Conservation (phyloP, 2,329 filamentous ascomycete genomes). For the Colletotrichum tamarilloi region DNA sequence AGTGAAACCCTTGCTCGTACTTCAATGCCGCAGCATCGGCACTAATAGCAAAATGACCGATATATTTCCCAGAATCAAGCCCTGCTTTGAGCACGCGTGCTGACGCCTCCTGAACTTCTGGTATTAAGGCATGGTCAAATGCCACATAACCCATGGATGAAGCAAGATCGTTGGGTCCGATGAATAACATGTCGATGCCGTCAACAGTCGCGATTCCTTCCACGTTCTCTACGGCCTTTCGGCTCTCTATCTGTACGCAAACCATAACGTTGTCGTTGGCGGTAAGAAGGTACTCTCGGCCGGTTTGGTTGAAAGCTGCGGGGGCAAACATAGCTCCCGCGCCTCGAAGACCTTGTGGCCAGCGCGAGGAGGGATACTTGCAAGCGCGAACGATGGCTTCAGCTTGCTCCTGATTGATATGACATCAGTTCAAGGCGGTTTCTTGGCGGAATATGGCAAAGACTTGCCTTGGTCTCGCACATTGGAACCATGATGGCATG, state of each 20-base stretch:
- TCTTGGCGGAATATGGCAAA: background rate
- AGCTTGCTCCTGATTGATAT: conserved; percentile 38
- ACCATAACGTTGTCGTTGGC: conserved; percentile 60
- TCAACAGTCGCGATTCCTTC: conserved; percentile 54
- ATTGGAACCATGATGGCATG: conserved; percentile 61
- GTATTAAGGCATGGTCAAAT: conserved; percentile 45
- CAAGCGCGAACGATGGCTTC: conserved; percentile 40
- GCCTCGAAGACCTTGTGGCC: conserved; percentile 41
- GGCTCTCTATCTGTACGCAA: conserved; percentile 58
- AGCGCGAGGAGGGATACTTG: conserved; percentile 42
- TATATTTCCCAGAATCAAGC: conserved; percentile 46
- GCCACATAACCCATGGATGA: conserved; percentile 44
- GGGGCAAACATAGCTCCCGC: conserved; percentile 45
- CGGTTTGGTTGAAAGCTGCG: conserved; percentile 41
- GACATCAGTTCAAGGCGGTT: background rate
- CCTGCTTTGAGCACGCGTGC: conserved; percentile 41
- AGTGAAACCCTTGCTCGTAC: conserved; percentile 46
- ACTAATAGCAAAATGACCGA: conserved; percentile 46
- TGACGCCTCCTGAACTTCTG: conserved; percentile 45
- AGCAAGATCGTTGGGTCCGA: conserved; percentile 57
- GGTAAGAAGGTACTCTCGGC: conserved; percentile 57
- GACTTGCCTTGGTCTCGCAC: conserved; percentile 8
- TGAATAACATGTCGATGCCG: conserved; percentile 56
- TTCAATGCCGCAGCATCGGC: conserved; percentile 43
- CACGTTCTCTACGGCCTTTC: conserved; percentile 56